phyloP scores from a whole-genome alignment of 192 early-diverging fungal genomes.

The Backusella tarrabulga region DNA sequence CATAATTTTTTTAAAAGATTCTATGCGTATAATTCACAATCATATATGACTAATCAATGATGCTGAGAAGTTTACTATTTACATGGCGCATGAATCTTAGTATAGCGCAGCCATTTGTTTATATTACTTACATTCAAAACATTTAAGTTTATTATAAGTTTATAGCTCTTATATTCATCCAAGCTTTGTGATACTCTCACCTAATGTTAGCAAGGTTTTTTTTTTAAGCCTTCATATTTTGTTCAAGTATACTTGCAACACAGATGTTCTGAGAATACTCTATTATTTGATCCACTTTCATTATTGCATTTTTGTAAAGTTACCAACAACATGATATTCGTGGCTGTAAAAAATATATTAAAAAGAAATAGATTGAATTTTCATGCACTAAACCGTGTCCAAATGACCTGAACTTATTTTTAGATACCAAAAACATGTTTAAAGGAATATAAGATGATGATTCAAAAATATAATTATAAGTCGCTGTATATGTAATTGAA shows the following conservation, averaged over 20 bases:
- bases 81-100: too few species aligned
- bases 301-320: not conserved
- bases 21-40: too few species aligned
- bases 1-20: not conserved
- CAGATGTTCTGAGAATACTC: not conserved
- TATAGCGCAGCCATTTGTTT: too few species aligned
- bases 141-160: too few species aligned
- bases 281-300: not conserved
- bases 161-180: too few species aligned
- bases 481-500: not conserved
- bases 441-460: not conserved
- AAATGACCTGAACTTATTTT: not conserved
- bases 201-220: too few species aligned
- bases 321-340: too few species aligned
- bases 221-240: not conserved
- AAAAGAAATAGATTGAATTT: not conserved
- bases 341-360: not conserved
- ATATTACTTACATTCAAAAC: too few species aligned
- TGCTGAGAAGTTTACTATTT: too few species aligned
- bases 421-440: not conserved
- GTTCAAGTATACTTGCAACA: not conserved
- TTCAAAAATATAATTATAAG: not conserved
- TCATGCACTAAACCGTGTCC: not conserved
- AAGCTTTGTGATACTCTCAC: too few species aligned
- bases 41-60: too few species aligned